Evolutionary conservation across 768 basidiomycete species (phyloP).

Genomic region (Tricholoma flavovirens): DNA sequence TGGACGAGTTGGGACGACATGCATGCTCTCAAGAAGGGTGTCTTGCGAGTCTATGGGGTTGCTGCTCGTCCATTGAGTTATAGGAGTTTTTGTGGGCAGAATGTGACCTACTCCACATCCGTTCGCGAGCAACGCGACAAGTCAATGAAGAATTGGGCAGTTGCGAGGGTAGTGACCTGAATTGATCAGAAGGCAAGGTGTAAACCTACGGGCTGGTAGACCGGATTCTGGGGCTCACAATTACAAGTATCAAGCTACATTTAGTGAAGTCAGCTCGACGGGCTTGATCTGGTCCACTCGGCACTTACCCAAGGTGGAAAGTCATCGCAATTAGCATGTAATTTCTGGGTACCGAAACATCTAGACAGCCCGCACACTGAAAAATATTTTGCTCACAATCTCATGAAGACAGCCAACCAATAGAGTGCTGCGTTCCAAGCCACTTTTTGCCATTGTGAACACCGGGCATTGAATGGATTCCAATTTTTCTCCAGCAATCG

Average conservation of each 20-base stretch:
- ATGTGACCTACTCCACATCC: background rate
- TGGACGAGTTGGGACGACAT: conserved; percentile 25
- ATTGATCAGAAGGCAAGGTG: background rate
- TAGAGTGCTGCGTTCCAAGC: conserved; percentile 53
- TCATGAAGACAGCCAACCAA: conserved; percentile 48
- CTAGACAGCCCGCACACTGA: background rate
- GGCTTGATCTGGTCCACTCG: background rate
- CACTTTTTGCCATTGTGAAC: conserved; percentile 40
- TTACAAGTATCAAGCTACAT: conserved; percentile 42
- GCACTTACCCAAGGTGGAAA: conserved; percentile 58
- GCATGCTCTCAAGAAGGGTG: conserved; percentile 16
- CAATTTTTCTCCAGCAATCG: conserved; percentile 44
- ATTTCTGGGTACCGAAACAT: conserved; percentile 30
- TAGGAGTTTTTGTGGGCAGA: background rate
- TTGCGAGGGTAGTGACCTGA: conserved; percentile 52
- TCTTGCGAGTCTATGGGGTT: conserved; percentile 3
- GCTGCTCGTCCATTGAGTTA: background rate
- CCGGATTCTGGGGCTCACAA: conserved; percentile 29
- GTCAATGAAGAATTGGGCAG: conserved; percentile 49
- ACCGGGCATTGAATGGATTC: conserved; percentile 35
- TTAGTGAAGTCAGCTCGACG: background rate
- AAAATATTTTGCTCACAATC: conserved; percentile 46
- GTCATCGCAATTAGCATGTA: conserved; percentile 77
- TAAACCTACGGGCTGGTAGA: background rate
- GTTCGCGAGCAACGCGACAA: background rate